A percentile compares a stretch with the other conserved stretches of the same genome.
Evolutionary conservation across 352 stramenopile species (phyloP).

Genomic region (Phytophthora melonis): DNA sequence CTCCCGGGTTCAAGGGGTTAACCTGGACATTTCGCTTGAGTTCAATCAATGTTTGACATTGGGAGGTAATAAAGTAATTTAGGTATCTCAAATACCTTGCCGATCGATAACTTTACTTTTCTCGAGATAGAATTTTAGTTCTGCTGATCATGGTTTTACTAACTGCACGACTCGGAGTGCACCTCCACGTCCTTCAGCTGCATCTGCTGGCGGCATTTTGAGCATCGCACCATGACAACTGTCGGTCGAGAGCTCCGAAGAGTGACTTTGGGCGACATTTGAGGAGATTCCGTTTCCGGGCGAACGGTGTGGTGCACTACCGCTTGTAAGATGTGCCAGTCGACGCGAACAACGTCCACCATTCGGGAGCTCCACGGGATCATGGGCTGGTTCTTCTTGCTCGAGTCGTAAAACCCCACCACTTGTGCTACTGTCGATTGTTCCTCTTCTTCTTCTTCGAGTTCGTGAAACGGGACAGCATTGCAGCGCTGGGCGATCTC

Average conservation of each 20-base stretch:
- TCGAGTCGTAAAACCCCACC: constrained; percentile 38
- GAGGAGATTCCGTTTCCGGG: background rate
- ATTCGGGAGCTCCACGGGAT: constrained; percentile 29
- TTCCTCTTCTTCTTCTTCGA: constrained; percentile 13
- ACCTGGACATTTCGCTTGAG: no score
- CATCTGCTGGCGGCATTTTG: constrained; percentile 46
- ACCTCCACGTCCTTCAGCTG: constrained; percentile 42
- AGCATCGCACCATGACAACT: constrained; percentile 41
- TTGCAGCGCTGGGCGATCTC: constrained; percentile 38
- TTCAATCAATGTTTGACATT: no score
- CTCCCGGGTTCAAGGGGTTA: no score
- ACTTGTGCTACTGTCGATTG: constrained; percentile 13
- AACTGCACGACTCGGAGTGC: constrained; percentile 50
- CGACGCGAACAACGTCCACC: constrained; percentile 25
- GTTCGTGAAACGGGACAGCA: constrained; percentile 19
- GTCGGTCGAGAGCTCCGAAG: background rate
- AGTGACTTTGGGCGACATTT: background rate
- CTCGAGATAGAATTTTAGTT: no score
- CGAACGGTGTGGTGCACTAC: constrained; percentile 22
- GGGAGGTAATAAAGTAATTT: no score
- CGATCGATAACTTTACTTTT: no score
- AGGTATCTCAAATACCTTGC: no score
- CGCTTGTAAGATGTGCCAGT: constrained; percentile 22
- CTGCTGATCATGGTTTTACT: background rate
- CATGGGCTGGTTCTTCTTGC: constrained; percentile 29